Percentiles rank a stretch among this genome's conserved stretches.
Conservation (phyloP, 129 eudicot species). For the Flaveria trinervia region DNA sequence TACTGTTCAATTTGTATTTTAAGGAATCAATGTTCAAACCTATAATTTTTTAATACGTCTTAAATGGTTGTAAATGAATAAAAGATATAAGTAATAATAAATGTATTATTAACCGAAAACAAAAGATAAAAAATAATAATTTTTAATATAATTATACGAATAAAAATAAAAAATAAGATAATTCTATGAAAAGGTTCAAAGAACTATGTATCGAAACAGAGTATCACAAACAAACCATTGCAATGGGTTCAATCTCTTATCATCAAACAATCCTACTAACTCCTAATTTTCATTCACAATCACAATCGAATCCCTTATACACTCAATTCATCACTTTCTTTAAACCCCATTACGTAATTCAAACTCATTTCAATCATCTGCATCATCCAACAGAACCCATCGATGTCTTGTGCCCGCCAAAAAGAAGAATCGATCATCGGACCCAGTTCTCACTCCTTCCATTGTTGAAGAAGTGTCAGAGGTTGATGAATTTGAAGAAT, state of each 20-base stretch:
- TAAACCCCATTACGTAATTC: slow-evolving; percentile 26
- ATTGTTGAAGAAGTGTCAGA: slow-evolving; percentile 48
- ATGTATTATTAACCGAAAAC: too few relatives aligned
- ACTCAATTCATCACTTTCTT: slow-evolving; percentile 13
- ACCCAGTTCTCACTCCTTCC: slow-evolving; percentile 53
- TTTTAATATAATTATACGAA: too few relatives aligned
- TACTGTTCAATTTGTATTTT: too few relatives aligned
- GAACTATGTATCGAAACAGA: too few relatives aligned
- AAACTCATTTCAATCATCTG: slow-evolving; percentile 14
- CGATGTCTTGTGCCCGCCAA: slow-evolving; percentile 40
- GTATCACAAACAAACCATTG: slow-evolving; percentile 1
- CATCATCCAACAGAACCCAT: slow-evolving; percentile 11
- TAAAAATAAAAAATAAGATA: too few relatives aligned
- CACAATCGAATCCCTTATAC: not conserved
- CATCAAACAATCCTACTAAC: slow-evolving; percentile 21
- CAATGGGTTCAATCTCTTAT: slow-evolving; percentile 33
- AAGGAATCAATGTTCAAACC: too few relatives aligned
- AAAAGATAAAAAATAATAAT: too few relatives aligned
- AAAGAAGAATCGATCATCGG: slow-evolving; percentile 46
- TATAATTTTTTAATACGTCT: too few relatives aligned
- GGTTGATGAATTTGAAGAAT: slow-evolving; percentile 52
- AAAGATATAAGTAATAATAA: too few relatives aligned
- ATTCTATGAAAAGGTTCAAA: too few relatives aligned
- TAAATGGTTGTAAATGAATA: too few relatives aligned
- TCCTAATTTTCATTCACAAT: not conserved